phyloP scores from a whole-genome alignment of 2,329 filamentous ascomycete genomes.

The Blastomyces percursus region DNA sequence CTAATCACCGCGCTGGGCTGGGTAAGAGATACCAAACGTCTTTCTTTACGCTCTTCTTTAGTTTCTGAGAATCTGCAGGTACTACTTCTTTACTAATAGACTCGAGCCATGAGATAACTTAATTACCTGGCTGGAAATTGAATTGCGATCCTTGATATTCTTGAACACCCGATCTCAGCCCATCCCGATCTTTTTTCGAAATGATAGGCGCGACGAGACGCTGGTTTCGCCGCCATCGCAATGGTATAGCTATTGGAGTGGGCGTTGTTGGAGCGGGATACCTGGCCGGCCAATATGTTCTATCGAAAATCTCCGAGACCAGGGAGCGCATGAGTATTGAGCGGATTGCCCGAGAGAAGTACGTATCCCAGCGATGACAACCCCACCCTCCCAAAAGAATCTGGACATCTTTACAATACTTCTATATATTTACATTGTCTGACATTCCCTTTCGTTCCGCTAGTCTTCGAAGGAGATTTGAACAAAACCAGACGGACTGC shows the following conservation, averaged over 20 bases:
- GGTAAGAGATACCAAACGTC: background rate
- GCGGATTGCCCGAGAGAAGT: slow-evolving; percentile 95
- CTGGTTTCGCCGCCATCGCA: slow-evolving; percentile 89
- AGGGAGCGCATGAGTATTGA: slow-evolving; percentile 95
- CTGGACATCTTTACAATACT: background rate
- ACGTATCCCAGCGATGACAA: slow-evolving; percentile 23
- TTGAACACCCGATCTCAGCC: background rate
- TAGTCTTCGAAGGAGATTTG: slow-evolving; percentile 87
- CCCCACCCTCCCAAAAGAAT: background rate
- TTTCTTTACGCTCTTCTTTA: background rate
- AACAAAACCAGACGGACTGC: slow-evolving; percentile 98
- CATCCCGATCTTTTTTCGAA: slow-evolving; percentile 12
- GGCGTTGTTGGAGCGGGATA: slow-evolving; percentile 85
- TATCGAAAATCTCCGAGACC: slow-evolving; percentile 83
- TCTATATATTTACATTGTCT: background rate
- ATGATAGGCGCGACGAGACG: slow-evolving; percentile 67
- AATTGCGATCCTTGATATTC: background rate
- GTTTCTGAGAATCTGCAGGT: background rate
- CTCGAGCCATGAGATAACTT: background rate
- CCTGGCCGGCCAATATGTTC: slow-evolving; percentile 81
- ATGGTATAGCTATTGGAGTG: slow-evolving; percentile 74
- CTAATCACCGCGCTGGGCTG: no score
- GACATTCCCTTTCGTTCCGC: slow-evolving; percentile 5
- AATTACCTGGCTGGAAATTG: background rate
- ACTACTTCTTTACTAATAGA: background rate